phyloP scores from a whole-genome alignment of 805 yeast species.

The Yamadazyma endophytica region DNA sequence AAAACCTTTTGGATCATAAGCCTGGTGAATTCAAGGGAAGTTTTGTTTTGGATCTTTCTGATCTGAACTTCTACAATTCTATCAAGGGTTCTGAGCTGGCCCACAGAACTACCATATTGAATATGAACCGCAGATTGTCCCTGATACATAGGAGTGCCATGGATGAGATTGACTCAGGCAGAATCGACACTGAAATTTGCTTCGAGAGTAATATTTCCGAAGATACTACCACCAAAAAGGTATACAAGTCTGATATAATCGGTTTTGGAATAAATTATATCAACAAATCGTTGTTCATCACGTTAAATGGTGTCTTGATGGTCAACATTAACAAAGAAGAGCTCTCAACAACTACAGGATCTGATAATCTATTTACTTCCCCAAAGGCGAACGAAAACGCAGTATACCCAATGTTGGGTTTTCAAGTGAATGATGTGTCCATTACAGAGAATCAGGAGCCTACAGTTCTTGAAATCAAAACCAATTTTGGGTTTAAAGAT shows the following conservation, averaged over 20 bases:
- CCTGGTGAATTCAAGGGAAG: conserved; percentile 42
- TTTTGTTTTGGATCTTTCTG: conserved; percentile 38
- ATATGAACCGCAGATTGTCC: conserved; percentile 32
- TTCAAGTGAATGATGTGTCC: conserved; percentile 29
- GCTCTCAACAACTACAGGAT: conserved; percentile 17
- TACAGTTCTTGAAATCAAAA: conserved; percentile 25
- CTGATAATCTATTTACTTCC: conserved; percentile 17
- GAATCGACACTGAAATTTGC: conserved; percentile 32
- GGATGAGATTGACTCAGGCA: conserved; percentile 28
- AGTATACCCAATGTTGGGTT: conserved; percentile 33
- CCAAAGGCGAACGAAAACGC: conserved; percentile 25
- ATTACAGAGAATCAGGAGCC: conserved; percentile 17
- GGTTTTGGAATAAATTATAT: conserved; percentile 83
- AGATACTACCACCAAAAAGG: conserved; percentile 10
- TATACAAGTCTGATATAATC: conserved; percentile 47
- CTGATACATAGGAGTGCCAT: conserved; percentile 22
- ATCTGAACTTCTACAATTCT: conserved; percentile 36
- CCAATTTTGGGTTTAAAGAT: conserved; percentile 56
- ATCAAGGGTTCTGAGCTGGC: conserved; percentile 24
- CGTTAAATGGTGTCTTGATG: conserved; percentile 69
- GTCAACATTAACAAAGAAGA: conserved; percentile 21
- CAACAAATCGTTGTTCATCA: conserved; percentile 61
- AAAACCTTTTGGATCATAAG: conserved; percentile 23
- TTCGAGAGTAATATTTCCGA: conserved; percentile 11
- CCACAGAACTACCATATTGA: conserved; percentile 28